A percentile compares a stretch with the other conserved stretches of the same genome.
These are phyloP conservation scores for Mycena sanguinolenta DNA, from an alignment of 768 basidiomycete species.

Conservation along the genomic window DNA sequence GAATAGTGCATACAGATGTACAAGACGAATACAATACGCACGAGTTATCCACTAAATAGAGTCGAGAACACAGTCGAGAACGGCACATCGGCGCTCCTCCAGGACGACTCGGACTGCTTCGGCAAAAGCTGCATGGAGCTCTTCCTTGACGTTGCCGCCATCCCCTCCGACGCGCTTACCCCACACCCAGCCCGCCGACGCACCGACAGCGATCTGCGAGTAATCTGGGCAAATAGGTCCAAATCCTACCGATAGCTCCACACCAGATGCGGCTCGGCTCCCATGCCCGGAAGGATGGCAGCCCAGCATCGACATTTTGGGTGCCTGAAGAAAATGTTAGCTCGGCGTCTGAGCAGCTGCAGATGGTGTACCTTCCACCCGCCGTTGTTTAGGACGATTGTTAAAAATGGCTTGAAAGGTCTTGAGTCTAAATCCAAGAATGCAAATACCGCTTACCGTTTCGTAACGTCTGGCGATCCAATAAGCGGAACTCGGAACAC, in stretches of 20 bases:
- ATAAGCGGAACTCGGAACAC: conserved; percentile 73
- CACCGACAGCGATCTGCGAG: conserved; percentile 72
- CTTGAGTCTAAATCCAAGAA: background rate
- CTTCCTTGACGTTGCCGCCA: conserved; percentile 41
- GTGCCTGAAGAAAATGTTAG: conserved; percentile 54
- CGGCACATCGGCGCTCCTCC: conserved; percentile 72
- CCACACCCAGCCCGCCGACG: conserved; percentile 79
- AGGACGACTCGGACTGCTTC: conserved; percentile 71
- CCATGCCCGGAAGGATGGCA: conserved; percentile 74
- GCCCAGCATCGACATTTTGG: conserved; percentile 73
- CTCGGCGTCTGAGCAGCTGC: background rate
- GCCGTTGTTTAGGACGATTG: conserved; percentile 79
- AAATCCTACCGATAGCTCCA: conserved; percentile 72
- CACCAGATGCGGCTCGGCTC: conserved; percentile 54
- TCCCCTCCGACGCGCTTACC: conserved; percentile 53
- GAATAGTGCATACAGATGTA: background rate
- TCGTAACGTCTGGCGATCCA: conserved; percentile 82
- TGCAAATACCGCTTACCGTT: conserved; percentile 59
- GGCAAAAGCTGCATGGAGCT: conserved; percentile 50
- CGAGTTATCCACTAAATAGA: conserved; percentile 47
- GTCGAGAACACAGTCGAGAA: conserved; percentile 72
- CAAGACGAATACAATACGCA: background rate
- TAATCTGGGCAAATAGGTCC: conserved; percentile 75
- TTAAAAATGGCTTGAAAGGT: conserved; percentile 71
- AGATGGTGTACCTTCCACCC: conserved; percentile 67